Conservation (phyloP, 345 rosid genomes). For the Draba incana region DNA sequence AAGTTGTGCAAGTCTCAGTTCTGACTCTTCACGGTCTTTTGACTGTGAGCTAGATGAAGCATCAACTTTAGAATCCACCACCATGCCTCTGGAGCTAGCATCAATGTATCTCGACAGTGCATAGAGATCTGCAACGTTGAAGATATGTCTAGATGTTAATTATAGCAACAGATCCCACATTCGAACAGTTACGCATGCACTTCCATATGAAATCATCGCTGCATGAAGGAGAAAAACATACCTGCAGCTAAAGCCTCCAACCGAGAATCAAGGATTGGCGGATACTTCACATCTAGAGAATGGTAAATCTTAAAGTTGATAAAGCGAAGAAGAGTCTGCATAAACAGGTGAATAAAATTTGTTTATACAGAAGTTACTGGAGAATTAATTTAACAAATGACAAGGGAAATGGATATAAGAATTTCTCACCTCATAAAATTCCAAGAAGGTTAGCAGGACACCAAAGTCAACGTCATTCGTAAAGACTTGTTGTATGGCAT, state of each 20-base stretch:
- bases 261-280: constrained; percentile 86
- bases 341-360: constrained; percentile 17
- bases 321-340: constrained; percentile 92
- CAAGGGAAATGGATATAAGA: background rate
- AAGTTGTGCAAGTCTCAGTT: constrained; percentile 89
- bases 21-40: constrained; percentile 63
- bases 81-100: constrained; percentile 54
- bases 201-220: background rate
- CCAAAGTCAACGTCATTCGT: constrained; percentile 86
- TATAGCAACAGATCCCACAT: background rate
- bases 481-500: constrained; percentile 88
- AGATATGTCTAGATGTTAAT: background rate
- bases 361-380: background rate
- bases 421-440: constrained; percentile 80
- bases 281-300: constrained; percentile 78
- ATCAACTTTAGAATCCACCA: constrained; percentile 45
- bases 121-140: constrained; percentile 73
- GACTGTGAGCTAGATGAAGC: constrained; percentile 51
- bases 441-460: constrained; percentile 86
- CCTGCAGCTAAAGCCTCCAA: constrained; percentile 96
- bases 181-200: background rate
- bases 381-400: background rate
- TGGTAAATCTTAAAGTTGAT: constrained; percentile 82
- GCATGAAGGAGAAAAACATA: constrained; percentile 35
- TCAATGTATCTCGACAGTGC: constrained; percentile 82